Conservation (phyloP, 179 eudicot genomes). For the Actinidia chinensis region DNA sequence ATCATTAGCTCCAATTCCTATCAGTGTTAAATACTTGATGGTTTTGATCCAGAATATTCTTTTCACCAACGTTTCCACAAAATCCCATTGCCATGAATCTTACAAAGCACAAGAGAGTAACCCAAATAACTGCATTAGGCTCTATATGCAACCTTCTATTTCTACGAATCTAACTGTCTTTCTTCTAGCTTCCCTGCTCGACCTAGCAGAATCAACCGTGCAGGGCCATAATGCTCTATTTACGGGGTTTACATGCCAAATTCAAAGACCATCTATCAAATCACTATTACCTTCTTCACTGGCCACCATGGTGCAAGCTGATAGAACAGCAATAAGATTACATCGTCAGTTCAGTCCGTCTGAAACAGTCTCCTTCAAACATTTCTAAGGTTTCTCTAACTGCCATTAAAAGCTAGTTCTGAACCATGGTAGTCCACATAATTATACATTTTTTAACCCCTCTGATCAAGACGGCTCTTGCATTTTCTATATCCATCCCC, state of each 20-base stretch:
- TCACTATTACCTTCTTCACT: constrained; percentile 35
- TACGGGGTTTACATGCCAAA: constrained; percentile 33
- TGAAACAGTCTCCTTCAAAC: constrained; percentile 26
- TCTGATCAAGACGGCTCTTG: constrained; percentile 26
- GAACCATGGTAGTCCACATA: constrained; percentile 44
- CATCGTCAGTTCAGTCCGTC: constrained; percentile 40
- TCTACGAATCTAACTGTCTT: constrained; percentile 34
- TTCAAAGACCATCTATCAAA: constrained; percentile 30
- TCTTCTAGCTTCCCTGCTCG: constrained; percentile 43
- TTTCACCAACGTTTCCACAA: constrained; percentile 27
- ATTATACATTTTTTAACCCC: constrained; percentile 34
- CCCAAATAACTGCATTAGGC: constrained; percentile 48
- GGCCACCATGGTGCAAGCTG: constrained; percentile 50
- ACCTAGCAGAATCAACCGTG: constrained; percentile 45
- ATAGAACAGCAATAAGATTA: constrained; percentile 41
- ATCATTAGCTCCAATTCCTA: constrained; percentile 33
- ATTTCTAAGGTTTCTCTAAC: constrained; percentile 35
- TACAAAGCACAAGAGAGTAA: constrained; percentile 38
- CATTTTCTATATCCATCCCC: constrained; percentile 38
- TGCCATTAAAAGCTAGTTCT: constrained; percentile 37
- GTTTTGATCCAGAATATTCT: constrained; percentile 31
- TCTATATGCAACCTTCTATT: constrained; percentile 43
- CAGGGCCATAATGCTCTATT: constrained; percentile 47
- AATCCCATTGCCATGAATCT: constrained; percentile 30
- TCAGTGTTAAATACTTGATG: constrained; percentile 34